Base-by-base conservation (phyloP, 2,329 filamentous ascomycete genomes). In the Cucurbitaria berberidis region DNA sequence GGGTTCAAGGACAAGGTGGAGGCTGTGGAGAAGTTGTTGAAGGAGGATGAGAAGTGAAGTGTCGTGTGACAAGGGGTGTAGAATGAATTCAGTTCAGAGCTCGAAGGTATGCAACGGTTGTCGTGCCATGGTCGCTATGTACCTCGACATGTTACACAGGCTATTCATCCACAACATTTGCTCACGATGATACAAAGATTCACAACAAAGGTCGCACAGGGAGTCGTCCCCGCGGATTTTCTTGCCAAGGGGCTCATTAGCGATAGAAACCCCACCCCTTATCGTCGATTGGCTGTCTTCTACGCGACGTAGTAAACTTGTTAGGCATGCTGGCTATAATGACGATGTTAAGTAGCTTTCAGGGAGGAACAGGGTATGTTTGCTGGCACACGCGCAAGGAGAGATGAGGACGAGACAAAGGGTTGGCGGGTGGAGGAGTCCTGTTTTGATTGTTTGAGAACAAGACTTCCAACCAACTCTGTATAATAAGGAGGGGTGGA, bases 1-100 rank as follows among this genome's bases (percentile, higher is more conserved):
- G 86, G 85, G 2, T 89, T 89, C 30, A 83, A 87, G 69, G 89
- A 96, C 61, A 96, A 96, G 78, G 89, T 96, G 19, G 77, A 76
- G 21, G 82, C 81, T 45, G 84, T 88, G 29, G 77, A 84, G 61
- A 76, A 78, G 62, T 62, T 87, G 48, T 67, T 87, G 56, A 64
- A 64, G 46, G 61, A 61, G 8, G 73, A 45, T 24, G 22, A 15
- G n/a, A 21, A 27, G 32, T 43, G 16, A 24, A 7, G 13, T n/a
- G n/a, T n/a, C n/a, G n/a, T n/a, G n/a, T n/a, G n/a, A n/a, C n/a
- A n/a, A n/a, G 26, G 7, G 29, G 5, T 30, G 11, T 11, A 30
- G 29, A 8, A 8, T 11, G 5, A 30, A 11, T 13, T 13, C 29
- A 11, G 8, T 30, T 13, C 10, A 5, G 26, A 30, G 3, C 8